A percentile compares a stretch with the other conserved stretches of the same genome.
These are phyloP conservation scores for Wickerhamomyces chaumierensis DNA, from an alignment of 805 yeast genomes.

Conservation along the genomic window DNA sequence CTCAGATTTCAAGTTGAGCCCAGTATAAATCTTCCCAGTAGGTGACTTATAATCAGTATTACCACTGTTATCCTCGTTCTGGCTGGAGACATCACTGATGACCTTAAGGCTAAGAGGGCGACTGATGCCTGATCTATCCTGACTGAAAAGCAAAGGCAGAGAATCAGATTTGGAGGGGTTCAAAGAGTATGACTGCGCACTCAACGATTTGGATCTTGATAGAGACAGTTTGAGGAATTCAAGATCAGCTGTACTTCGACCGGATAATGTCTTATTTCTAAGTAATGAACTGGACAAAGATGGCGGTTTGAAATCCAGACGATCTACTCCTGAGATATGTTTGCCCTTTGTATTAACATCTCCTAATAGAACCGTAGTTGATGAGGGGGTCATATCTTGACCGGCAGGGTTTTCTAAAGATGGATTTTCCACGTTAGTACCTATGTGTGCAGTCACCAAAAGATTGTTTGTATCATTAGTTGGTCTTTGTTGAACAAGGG, in stretches of 20 bases:
- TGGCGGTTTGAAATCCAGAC: background rate
- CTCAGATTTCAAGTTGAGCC: too few relatives aligned
- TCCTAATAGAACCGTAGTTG: background rate
- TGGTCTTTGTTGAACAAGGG: background rate
- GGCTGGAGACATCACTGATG: conserved; percentile 1
- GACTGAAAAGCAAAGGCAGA: background rate
- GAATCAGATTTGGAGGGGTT: background rate
- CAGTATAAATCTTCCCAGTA: background rate
- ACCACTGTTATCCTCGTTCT: background rate
- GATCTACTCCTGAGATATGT: background rate
- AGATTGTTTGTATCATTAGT: background rate
- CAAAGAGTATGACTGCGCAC: conserved; percentile 1
- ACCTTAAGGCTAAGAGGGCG: conserved; percentile 5
- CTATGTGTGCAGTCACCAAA: conserved; percentile 1
- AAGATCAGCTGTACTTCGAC: conserved; percentile 4
- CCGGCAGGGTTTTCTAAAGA: background rate
- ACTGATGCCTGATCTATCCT: background rate
- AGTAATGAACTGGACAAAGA: background rate
- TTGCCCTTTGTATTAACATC: background rate
- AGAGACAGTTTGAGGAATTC: conserved; percentile 4
- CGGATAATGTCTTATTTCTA: background rate
- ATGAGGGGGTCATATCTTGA: background rate
- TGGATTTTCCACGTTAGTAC: background rate
- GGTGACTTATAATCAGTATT: background rate
- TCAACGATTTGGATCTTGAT: conserved; percentile 7